Conservation (phyloP, 1,284 basidiomycete genomes). For the Ustilago loliicola region DNA sequence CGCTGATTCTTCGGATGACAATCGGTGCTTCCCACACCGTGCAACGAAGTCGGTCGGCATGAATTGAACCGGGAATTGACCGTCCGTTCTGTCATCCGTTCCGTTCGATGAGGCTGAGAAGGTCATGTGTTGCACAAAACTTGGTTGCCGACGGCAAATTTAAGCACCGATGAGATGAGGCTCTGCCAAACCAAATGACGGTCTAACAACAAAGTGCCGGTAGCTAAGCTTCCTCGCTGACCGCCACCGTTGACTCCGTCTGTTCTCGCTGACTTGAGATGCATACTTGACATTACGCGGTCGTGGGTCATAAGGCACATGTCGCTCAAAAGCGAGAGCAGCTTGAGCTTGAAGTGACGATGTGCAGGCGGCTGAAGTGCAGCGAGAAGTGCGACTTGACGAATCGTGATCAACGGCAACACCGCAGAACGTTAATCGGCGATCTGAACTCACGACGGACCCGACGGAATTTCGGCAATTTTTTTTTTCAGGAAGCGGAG, state of each 20-base stretch:
- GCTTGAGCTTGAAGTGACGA: no score
- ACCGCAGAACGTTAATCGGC: no score
- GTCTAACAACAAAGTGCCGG: not conserved
- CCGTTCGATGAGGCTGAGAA: not conserved
- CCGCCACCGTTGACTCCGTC: not conserved
- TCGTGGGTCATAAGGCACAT: no score
- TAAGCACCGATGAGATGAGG: constrained; percentile 16
- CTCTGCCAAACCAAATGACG: not conserved
- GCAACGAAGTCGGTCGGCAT: no score
- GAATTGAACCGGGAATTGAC: not conserved
- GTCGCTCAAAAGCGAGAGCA: no score
- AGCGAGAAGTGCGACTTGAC: no score
- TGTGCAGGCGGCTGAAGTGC: no score
- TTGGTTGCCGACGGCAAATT: constrained; percentile 18
- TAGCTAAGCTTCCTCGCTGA: not conserved
- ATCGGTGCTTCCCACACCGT: not conserved
- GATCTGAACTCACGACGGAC: not conserved
- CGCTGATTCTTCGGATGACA: not conserved
- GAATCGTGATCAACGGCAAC: no score
- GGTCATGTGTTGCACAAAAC: not conserved
- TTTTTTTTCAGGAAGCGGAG: no score
- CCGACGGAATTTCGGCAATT: not conserved
- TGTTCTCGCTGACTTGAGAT: no score
- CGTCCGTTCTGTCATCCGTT: not conserved
- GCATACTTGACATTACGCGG: no score